A percentile compares a stretch with the other conserved stretches of the same genome.
Conservation (phyloP, 2,329 filamentous ascomycete species). For the Penicillium sp. region DNA sequence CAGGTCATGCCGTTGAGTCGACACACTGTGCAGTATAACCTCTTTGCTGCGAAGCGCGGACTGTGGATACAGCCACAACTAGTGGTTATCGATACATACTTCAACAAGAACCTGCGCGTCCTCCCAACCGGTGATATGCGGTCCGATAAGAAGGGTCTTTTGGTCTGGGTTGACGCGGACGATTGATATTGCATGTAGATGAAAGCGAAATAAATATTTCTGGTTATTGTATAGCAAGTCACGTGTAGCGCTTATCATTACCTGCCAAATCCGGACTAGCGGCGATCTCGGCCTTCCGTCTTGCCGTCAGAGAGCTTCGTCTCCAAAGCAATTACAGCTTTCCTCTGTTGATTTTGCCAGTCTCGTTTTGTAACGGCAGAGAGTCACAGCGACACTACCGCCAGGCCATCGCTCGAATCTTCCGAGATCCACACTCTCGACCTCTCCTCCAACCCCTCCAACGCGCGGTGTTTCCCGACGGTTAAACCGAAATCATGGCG, state of each 20-base stretch:
- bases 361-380: neutral
- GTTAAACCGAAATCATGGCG: constrained; percentile 38
- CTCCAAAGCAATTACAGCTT: constrained; percentile 8
- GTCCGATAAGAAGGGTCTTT: constrained; percentile 55
- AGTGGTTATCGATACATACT: constrained; percentile 84
- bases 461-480: constrained; percentile 18
- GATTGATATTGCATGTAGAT: constrained; percentile 23
- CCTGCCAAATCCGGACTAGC: constrained; percentile 22
- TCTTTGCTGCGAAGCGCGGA: constrained; percentile 67
- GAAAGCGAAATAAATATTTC: neutral
- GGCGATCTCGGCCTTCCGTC: constrained; percentile 22
- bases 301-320: constrained; percentile 27
- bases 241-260: constrained; percentile 29
- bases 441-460: neutral
- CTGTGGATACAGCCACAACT: constrained; percentile 72
- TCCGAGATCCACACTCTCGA: neutral
- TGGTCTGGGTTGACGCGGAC: constrained; percentile 48
- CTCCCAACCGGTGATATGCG: constrained; percentile 72
- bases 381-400: neutral
- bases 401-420: neutral
- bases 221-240: constrained; percentile 7
- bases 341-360: neutral
- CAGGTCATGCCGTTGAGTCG: constrained; percentile 82
- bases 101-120: constrained; percentile 84
- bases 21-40: constrained; percentile 69